Evolutionary conservation across 192 early-diverging fungal species (phyloP).

Genomic region (Coemansia sp.): DNA sequence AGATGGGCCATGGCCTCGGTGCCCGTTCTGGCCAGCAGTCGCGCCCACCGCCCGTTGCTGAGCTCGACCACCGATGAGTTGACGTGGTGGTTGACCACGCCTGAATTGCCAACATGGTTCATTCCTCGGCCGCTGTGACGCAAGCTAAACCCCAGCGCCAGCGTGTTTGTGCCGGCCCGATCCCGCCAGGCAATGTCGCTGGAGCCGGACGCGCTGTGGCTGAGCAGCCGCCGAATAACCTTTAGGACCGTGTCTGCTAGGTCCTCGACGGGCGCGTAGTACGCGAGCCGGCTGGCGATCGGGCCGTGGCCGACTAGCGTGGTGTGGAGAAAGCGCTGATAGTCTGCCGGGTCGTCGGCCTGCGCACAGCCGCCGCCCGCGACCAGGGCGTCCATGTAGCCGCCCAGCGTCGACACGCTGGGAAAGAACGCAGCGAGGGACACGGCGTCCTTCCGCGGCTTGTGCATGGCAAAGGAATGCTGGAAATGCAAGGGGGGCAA

Average conservation of each 20-base stretch:
- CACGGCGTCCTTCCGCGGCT: neutral
- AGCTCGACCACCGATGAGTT: slow-evolving; percentile 41
- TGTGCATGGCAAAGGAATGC: no score
- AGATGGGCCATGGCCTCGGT: slow-evolving; percentile 24
- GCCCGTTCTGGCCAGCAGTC: slow-evolving; percentile 22
- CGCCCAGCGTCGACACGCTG: slow-evolving; percentile 21
- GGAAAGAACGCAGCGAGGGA: slow-evolving; percentile 5
- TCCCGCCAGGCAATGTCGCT: neutral
- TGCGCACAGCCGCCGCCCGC: slow-evolving; percentile 4
- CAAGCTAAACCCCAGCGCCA: slow-evolving; percentile 24
- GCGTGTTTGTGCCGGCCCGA: slow-evolving; percentile 13
- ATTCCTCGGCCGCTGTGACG: slow-evolving; percentile 14
- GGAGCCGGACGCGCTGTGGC: neutral
- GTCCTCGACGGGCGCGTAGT: slow-evolving; percentile 23
- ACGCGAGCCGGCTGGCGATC: neutral
- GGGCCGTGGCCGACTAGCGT: slow-evolving; percentile 29
- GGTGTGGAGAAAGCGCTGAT: slow-evolving; percentile 19
- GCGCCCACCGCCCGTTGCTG: slow-evolving; percentile 13
- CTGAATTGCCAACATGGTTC: slow-evolving; percentile 21
- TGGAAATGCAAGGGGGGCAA: no score
- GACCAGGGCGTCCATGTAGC: slow-evolving; percentile 32
- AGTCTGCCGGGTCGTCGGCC: slow-evolving; percentile 5
- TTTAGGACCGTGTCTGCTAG: slow-evolving; percentile 25
- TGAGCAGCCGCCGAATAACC: slow-evolving; percentile 19
- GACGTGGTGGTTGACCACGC: slow-evolving; percentile 18